These are phyloP conservation scores for Zygosaccharomyces kombuchaensis DNA, from an alignment of 805 yeast genomes.

Conservation along the genomic window DNA sequence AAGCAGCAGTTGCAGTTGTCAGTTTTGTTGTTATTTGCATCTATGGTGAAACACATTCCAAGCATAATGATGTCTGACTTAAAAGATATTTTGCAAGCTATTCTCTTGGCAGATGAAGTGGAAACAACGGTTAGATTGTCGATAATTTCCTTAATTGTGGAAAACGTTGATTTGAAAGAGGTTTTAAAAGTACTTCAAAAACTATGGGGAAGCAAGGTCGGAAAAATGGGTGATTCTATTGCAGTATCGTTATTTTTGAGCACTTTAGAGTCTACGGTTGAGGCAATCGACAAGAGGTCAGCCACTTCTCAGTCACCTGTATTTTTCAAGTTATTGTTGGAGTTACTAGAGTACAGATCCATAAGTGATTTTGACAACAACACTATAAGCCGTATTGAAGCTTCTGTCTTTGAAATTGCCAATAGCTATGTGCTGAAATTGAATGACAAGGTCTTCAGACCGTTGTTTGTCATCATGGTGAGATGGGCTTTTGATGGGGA, in stretches of 20 bases:
- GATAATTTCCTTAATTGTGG: constrained; percentile 56
- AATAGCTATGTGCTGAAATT: constrained; percentile 79
- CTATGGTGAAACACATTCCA: constrained; percentile 78
- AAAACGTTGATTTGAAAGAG: constrained; percentile 61
- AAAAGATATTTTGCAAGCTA: constrained; percentile 53
- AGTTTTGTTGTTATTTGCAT: constrained; percentile 63
- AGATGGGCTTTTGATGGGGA: constrained; percentile 92
- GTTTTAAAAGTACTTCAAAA: constrained; percentile 58
- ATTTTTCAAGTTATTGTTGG: constrained; percentile 64
- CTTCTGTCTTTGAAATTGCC: constrained; percentile 67
- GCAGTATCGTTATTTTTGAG: constrained; percentile 69
- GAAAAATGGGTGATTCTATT: constrained; percentile 37
- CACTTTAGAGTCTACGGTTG: constrained; percentile 61
- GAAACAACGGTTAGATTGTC: constrained; percentile 57
- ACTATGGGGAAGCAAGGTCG: constrained; percentile 51
- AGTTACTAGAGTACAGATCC: constrained; percentile 66
- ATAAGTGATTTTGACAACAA: constrained; percentile 58
- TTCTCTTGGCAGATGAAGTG: constrained; percentile 55
- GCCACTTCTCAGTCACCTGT: constrained; percentile 66
- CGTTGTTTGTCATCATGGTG: constrained; percentile 77
- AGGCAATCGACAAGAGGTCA: constrained; percentile 63
- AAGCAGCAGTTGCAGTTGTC: constrained; percentile 57
- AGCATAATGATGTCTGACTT: constrained; percentile 72
- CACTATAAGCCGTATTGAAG: constrained; percentile 76
- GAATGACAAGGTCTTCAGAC: constrained; percentile 91